Conservation (phyloP, 805 yeast genomes). For the Saturnispora kantuleensis region DNA sequence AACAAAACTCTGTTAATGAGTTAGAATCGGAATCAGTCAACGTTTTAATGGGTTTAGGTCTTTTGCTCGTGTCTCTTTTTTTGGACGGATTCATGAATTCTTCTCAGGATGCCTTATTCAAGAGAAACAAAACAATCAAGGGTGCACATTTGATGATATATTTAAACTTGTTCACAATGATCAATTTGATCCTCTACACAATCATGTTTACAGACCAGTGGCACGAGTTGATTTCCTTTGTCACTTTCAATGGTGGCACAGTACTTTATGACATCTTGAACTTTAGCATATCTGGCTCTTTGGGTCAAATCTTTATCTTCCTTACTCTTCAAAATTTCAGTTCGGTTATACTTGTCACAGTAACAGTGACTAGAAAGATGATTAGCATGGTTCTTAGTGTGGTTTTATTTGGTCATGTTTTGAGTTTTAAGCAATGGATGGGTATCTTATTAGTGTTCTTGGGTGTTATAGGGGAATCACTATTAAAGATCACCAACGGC, state of each 20-base stretch:
- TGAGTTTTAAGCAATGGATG: conserved; percentile 57
- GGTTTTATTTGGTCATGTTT: conserved; percentile 70
- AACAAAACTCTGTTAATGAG: conserved; percentile 30
- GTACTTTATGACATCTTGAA: conserved; percentile 49
- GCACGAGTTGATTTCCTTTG: conserved; percentile 38
- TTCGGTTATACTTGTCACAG: conserved; percentile 76
- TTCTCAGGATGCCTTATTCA: conserved; percentile 80
- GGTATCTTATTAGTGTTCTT: conserved; percentile 76
- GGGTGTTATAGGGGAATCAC: conserved; percentile 78
- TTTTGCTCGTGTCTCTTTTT: conserved; percentile 53
- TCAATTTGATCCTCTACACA: conserved; percentile 42
- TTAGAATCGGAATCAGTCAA: conserved; percentile 45
- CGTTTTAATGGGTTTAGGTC: conserved; percentile 45
- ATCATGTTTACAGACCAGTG: conserved; percentile 40
- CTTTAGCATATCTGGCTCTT: conserved; percentile 73
- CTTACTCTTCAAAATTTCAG: conserved; percentile 76
- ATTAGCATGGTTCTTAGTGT: conserved; percentile 88
- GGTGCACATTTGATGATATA: conserved; percentile 88
- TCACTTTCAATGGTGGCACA: conserved; percentile 37
- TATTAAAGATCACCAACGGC: conserved; percentile 27
- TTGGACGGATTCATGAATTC: conserved; percentile 91
- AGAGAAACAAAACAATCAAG: conserved; percentile 36
- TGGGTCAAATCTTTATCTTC: conserved; percentile 93
- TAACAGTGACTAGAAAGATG: conserved; percentile 95
- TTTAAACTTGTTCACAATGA: conserved; percentile 35